Percentiles rank a stretch among this genome's conserved stretches.
These are phyloP conservation scores for Diaporthe vaccinii DNA, from an alignment of 2,329 filamentous ascomycete genomes.

Conservation along the genomic window DNA sequence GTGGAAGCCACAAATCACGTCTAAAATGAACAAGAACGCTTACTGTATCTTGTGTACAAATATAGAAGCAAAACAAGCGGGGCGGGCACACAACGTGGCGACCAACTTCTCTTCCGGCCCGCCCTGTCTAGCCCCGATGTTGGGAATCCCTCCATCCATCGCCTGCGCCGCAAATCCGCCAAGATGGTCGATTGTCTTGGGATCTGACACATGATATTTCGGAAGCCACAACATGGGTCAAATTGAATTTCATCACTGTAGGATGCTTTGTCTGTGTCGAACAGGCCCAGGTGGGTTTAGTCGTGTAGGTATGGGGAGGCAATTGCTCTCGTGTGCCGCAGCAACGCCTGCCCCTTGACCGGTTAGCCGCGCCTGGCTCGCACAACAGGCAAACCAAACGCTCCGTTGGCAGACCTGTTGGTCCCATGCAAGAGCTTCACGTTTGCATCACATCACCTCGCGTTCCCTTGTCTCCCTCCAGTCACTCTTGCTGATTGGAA, in stretches of 20 bases:
- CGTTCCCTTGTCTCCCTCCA: constrained; percentile 7
- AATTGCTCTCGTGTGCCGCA: neutral
- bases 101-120: constrained; percentile 18
- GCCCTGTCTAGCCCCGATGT: constrained; percentile 15
- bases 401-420: neutral
- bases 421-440: constrained; percentile 14
- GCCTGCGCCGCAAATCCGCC: constrained; percentile 27
- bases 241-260: neutral
- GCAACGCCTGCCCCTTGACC: neutral
- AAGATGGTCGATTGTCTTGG: constrained; percentile 11
- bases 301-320: neutral
- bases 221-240: neutral
- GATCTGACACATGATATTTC: constrained; percentile 17
- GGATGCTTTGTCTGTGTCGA: neutral
- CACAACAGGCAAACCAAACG: constrained; percentile 5
- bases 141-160: constrained; percentile 22
- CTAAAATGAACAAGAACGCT: neutral
- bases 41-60: neutral
- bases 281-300: neutral
- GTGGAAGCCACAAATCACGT: neutral
- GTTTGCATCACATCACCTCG: constrained; percentile 22
- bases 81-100: constrained; percentile 4
- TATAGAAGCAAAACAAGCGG: constrained; percentile 9
- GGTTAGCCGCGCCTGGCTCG: constrained; percentile 11
- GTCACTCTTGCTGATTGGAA: constrained; percentile 5